Evolutionary conservation across 768 basidiomycete genomes (phyloP).

Genomic region (Amanita exitialis): DNA sequence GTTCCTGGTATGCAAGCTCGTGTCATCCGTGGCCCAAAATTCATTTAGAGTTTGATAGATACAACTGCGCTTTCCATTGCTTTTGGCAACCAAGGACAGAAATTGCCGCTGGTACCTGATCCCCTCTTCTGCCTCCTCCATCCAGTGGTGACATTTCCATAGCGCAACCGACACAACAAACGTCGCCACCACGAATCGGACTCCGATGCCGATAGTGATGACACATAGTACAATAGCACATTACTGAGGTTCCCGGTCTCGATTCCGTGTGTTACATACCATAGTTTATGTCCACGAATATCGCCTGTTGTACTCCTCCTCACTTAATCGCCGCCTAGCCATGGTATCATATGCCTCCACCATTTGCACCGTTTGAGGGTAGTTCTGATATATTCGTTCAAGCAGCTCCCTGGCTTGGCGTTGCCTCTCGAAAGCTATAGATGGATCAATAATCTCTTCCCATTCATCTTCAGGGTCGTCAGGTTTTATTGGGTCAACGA

Average conservation of each 20-base stretch:
- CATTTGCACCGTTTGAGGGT: conserved; percentile 32
- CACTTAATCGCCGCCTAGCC: conserved; percentile 19
- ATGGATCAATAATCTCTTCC: conserved; percentile 9
- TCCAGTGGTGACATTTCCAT: conserved; percentile 10
- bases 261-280: not conserved
- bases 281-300: conserved; percentile 13
- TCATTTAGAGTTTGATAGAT: conserved; percentile 32
- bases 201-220: conserved; percentile 62
- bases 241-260: not conserved
- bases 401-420: conserved; percentile 30
- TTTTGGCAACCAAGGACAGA: conserved; percentile 85
- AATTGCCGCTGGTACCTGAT: conserved; percentile 64
- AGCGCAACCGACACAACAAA: conserved; percentile 79
- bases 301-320: conserved; percentile 17
- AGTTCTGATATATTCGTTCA: conserved; percentile 34
- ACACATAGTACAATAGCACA: conserved; percentile 10
- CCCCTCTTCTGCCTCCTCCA: conserved; percentile 13
- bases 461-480: conserved; percentile 15
- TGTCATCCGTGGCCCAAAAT: conserved; percentile 55
- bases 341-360: conserved; percentile 22
- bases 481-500: conserved; percentile 30
- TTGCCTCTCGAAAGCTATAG: not conserved
- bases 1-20: conserved; percentile 64
- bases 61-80: conserved; percentile 87
- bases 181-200: conserved; percentile 55